phyloP scores from a whole-genome alignment of 805 yeast species.

The Candida fluviatilis region DNA sequence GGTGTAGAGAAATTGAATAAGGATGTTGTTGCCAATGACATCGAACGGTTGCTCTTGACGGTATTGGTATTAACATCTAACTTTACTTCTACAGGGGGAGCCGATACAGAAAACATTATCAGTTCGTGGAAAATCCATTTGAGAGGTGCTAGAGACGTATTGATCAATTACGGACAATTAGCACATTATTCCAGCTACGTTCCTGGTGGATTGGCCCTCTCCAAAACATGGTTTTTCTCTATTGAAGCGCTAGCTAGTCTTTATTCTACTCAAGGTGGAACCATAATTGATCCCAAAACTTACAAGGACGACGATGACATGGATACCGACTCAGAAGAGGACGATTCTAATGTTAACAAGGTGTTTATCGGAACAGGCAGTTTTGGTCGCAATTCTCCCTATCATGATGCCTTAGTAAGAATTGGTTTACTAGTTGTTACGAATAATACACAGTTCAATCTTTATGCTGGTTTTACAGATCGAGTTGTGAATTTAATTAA shows the following conservation, averaged over 20 bases:
- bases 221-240: slow-evolving; percentile 53
- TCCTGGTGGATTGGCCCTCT: slow-evolving; percentile 45
- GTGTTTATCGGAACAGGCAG: slow-evolving; percentile 31
- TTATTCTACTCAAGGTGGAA: slow-evolving; percentile 51
- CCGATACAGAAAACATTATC: slow-evolving; percentile 9
- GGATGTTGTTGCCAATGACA: slow-evolving; percentile 33
- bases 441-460: slow-evolving; percentile 18
- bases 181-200: slow-evolving; percentile 16
- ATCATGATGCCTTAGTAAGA: slow-evolving; percentile 27
- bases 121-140: slow-evolving; percentile 61
- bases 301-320: slow-evolving; percentile 4
- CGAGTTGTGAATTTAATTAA: slow-evolving; percentile 22
- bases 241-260: slow-evolving; percentile 54
- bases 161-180: slow-evolving; percentile 41
- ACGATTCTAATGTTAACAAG: slow-evolving; percentile 10
- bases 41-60: slow-evolving; percentile 64
- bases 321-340: slow-evolving; percentile 7
- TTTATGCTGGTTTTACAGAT: slow-evolving; percentile 30
- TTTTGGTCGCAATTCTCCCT: slow-evolving; percentile 24
- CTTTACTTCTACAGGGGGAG: slow-evolving; percentile 44
- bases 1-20: slow-evolving; percentile 10
- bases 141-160: slow-evolving; percentile 55
- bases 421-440: slow-evolving; percentile 20
- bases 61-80: slow-evolving; percentile 58
- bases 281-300: slow-evolving; percentile 24